Evolutionary conservation across 2,329 filamentous ascomycete species (phyloP).

Genomic region (Talaromyces albobiverticillius): DNA sequence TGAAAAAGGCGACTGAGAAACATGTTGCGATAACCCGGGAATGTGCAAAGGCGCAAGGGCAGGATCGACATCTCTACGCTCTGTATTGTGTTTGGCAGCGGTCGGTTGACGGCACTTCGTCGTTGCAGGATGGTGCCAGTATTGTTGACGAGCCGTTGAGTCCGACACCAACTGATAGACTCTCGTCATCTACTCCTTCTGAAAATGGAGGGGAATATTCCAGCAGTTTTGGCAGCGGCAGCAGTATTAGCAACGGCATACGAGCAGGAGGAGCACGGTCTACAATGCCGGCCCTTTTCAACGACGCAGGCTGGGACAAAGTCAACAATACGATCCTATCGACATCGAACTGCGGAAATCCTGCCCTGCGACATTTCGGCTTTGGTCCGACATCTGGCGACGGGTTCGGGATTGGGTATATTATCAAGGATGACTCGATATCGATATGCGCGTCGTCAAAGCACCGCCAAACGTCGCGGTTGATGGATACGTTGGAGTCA

Average conservation of each 20-base stretch:
- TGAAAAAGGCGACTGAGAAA: constrained; percentile 77
- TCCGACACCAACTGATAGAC: not conserved
- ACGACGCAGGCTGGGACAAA: constrained; percentile 87
- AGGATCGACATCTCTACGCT: constrained; percentile 90
- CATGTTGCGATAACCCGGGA: constrained; percentile 78
- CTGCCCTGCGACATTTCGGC: constrained; percentile 88
- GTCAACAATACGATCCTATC: constrained; percentile 92
- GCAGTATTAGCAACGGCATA: constrained; percentile 24
- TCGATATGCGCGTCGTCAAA: constrained; percentile 91
- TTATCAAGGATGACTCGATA: constrained; percentile 92
- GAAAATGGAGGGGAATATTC: constrained; percentile 39
- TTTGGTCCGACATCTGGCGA: constrained; percentile 93
- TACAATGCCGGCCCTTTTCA: constrained; percentile 71
- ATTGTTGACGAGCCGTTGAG: constrained; percentile 18
- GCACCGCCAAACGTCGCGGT: constrained; percentile 87
- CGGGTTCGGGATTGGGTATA: constrained; percentile 96
- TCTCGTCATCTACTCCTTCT: constrained; percentile 28
- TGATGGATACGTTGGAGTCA: constrained; percentile 82
- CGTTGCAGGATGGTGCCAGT: constrained; percentile 49
- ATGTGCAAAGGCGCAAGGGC: constrained; percentile 85
- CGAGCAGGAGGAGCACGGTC: constrained; percentile 34
- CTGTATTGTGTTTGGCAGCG: constrained; percentile 94
- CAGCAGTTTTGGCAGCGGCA: constrained; percentile 56
- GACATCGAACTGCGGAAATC: constrained; percentile 98
- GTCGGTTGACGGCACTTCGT: constrained; percentile 68